phyloP scores from a whole-genome alignment of 441 rosid genomes.

The Populus hybrid region DNA sequence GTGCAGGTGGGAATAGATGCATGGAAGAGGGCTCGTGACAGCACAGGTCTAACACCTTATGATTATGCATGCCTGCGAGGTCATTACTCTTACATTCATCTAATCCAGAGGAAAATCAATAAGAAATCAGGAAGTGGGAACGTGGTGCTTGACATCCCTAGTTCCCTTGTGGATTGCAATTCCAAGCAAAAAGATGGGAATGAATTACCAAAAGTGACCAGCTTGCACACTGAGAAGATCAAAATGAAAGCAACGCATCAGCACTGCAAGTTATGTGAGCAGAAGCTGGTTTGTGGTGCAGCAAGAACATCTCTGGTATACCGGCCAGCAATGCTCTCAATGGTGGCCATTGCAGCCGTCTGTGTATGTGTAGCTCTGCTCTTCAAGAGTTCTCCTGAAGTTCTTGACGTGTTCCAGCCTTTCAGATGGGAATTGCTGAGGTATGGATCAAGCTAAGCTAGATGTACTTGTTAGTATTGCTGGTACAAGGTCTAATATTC shows the following conservation, averaged over 20 bases:
- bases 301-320: slow-evolving; percentile 54
- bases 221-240: slow-evolving; percentile 49
- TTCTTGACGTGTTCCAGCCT: slow-evolving; percentile 71
- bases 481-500: not conserved
- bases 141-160: slow-evolving; percentile 61
- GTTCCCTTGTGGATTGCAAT: slow-evolving; percentile 18
- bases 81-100: slow-evolving; percentile 81
- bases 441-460: slow-evolving; percentile 64
- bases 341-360: slow-evolving; percentile 89
- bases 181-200: slow-evolving; percentile 31
- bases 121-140: slow-evolving; percentile 39
- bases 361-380: slow-evolving; percentile 91
- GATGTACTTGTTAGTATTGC: not conserved
- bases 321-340: slow-evolving; percentile 89
- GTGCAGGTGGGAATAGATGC: slow-evolving; percentile 84
- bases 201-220: slow-evolving; percentile 1
- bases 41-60: slow-evolving; percentile 84
- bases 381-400: slow-evolving; percentile 90
- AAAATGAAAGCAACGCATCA: slow-evolving; percentile 17
- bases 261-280: slow-evolving; percentile 63
- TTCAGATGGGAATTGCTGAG: slow-evolving; percentile 91
- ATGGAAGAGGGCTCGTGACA: slow-evolving; percentile 75
- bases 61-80: slow-evolving; percentile 88
- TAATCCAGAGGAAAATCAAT: slow-evolving; percentile 70
- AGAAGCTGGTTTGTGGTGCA: slow-evolving; percentile 45